These are phyloP conservation scores for Gnetum montanum DNA, from an alignment of 75 land plant species.

Conservation along the genomic window DNA sequence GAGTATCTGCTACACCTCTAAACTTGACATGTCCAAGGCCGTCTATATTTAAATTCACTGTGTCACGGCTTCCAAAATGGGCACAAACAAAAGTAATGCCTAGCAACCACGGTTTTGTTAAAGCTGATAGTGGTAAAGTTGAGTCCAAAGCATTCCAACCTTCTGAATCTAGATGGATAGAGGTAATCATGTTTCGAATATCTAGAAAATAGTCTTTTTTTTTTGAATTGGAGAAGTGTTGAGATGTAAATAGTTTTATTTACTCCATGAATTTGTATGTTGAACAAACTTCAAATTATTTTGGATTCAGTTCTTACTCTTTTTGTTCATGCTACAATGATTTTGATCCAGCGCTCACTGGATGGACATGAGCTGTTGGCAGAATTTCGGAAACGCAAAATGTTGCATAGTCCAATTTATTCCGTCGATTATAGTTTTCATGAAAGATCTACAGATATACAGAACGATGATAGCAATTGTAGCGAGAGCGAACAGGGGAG, in stretches of 20 bases:
- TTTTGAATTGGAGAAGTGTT: too few species aligned
- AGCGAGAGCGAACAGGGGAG: background rate
- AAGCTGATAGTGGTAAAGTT: background rate
- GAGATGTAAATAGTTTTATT: too few species aligned
- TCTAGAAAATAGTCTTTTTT: too few species aligned
- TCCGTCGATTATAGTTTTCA: conserved; percentile 7
- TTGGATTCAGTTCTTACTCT: too few species aligned
- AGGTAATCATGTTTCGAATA: conserved; percentile 26
- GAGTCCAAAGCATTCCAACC: conserved; percentile 1
- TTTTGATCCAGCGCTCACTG: too few species aligned
- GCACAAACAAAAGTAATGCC: conserved; percentile 37
- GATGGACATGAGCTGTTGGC: conserved; percentile 30
- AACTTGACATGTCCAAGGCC: background rate
- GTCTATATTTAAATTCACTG: conserved; percentile 39
- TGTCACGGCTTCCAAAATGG: conserved; percentile 64
- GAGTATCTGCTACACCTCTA: background rate
- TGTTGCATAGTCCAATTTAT: conserved; percentile 28
- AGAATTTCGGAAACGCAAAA: conserved; percentile 17
- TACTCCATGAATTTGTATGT: too few species aligned
- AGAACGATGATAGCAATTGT: background rate
- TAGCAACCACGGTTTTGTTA: background rate
- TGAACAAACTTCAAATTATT: too few species aligned
- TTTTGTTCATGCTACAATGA: too few species aligned
- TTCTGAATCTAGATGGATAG: conserved; percentile 19
- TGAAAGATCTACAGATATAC: too few species aligned